Conservation (phyloP, 371 early-diverging fungal genomes). For the Mycotypha africana region DNA sequence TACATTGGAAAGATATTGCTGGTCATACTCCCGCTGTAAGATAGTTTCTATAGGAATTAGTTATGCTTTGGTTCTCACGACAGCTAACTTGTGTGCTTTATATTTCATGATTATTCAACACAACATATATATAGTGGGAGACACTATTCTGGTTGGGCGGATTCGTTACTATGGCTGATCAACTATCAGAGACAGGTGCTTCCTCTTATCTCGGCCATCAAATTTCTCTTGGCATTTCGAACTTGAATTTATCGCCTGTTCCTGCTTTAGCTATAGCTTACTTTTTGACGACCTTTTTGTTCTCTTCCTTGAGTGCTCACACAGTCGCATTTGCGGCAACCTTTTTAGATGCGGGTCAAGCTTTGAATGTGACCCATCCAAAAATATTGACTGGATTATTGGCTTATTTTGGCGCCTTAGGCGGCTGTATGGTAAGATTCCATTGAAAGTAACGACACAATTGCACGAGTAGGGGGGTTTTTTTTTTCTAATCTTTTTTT, state of each 20-base stretch:
- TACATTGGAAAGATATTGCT: conserved; percentile 69
- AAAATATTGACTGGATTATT: conserved; percentile 51
- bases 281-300: conserved; percentile 67
- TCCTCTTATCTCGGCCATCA: conserved; percentile 56
- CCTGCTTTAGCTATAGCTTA: conserved; percentile 57
- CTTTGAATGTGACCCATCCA: conserved; percentile 56
- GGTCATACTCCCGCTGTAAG: conserved; percentile 61
- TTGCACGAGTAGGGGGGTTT: neutral
- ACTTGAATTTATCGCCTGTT: conserved; percentile 29
- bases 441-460: neutral
- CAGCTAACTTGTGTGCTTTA: too few species aligned
- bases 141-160: conserved; percentile 78
- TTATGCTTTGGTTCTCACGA: too few species aligned
- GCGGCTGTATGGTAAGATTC: conserved; percentile 55
- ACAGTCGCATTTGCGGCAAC: conserved; percentile 71
- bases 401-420: conserved; percentile 61
- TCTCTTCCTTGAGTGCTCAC: conserved; percentile 64
- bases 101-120: too few species aligned
- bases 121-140: conserved; percentile 61
- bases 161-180: conserved; percentile 73
- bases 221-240: conserved; percentile 37
- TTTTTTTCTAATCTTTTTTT: too few species aligned
- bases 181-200: conserved; percentile 63
- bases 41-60: neutral
- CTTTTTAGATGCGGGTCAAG: conserved; percentile 67